phyloP scores from a whole-genome alignment of 129 eudicot genomes.

The Dittrichia graveolens region DNA sequence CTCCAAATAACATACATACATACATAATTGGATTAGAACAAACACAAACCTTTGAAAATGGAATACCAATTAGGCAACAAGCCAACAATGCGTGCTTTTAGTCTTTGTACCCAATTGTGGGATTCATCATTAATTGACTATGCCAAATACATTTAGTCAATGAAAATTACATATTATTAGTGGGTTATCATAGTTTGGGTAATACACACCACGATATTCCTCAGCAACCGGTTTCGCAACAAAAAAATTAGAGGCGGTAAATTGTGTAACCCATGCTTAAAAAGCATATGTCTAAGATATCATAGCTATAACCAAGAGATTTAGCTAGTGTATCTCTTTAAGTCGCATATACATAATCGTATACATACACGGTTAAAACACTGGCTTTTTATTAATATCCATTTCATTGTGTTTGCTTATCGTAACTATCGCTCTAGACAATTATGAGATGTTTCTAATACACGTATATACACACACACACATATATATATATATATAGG shows the following conservation, averaged over 20 bases:
- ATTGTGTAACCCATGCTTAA: too few relatives aligned
- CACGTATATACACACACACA: too few relatives aligned
- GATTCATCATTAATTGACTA: constrained; percentile 35
- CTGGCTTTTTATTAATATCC: too few relatives aligned
- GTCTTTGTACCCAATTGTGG: constrained; percentile 23
- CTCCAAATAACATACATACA: too few relatives aligned
- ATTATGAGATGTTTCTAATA: too few relatives aligned
- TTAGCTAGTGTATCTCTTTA: neutral
- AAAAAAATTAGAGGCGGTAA: too few relatives aligned
- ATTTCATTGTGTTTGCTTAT: too few relatives aligned
- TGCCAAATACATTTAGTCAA: constrained; percentile 16
- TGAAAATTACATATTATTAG: neutral
- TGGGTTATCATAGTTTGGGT: neutral
- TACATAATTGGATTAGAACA: constrained; percentile 26
- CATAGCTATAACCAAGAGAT: neutral
- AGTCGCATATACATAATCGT: neutral
- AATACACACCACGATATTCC: too few relatives aligned
- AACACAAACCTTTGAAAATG: constrained; percentile 34
- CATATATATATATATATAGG: too few relatives aligned
- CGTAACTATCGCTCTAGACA: too few relatives aligned
- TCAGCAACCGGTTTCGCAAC: too few relatives aligned
- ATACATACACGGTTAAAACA: neutral
- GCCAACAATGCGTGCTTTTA: constrained; percentile 10
- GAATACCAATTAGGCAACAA: constrained; percentile 25
- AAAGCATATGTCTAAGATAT: too few relatives aligned